Evolutionary conservation across 2,329 filamentous ascomycete genomes (phyloP).

Genomic region (Hyphodiscus sp.): DNA sequence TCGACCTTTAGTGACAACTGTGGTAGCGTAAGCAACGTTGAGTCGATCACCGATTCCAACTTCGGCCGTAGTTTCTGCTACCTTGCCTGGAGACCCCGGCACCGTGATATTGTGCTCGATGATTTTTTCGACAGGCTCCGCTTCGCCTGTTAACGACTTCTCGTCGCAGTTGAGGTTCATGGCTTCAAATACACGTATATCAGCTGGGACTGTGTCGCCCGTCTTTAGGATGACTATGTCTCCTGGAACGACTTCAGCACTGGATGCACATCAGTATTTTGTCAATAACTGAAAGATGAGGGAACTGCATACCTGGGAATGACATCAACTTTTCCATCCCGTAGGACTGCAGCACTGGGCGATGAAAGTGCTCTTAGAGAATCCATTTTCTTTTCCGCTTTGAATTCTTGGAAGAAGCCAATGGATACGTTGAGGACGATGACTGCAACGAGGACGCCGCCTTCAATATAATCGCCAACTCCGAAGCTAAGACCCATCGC

Average conservation of each 20-base stretch:
- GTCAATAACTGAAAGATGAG: neutral
- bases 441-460: conserved; percentile 51
- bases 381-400: conserved; percentile 54
- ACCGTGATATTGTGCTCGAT: conserved; percentile 39
- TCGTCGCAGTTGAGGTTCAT: conserved; percentile 69
- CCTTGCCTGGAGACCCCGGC: conserved; percentile 15
- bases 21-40: conserved; percentile 50
- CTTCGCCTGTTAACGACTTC: conserved; percentile 96
- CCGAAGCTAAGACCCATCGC: conserved; percentile 38
- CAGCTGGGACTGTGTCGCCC: conserved; percentile 92
- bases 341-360: conserved; percentile 48
- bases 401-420: conserved; percentile 54
- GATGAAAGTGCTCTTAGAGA: conserved; percentile 48
- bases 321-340: conserved; percentile 43
- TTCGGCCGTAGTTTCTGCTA: conserved; percentile 34
- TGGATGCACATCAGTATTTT: neutral
- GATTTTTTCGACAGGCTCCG: conserved; percentile 86
- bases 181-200: conserved; percentile 53
- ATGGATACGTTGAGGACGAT: conserved; percentile 51
- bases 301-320: conserved; percentile 22
- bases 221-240: conserved; percentile 89
- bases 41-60: conserved; percentile 46
- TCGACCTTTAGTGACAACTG: conserved; percentile 47
- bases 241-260: conserved; percentile 55
- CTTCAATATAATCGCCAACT: conserved; percentile 50